Percentiles rank a stretch among this genome's conserved stretches.
Conservation (phyloP, 2,329 filamentous ascomycete genomes). For the Alternaria brassicae region DNA sequence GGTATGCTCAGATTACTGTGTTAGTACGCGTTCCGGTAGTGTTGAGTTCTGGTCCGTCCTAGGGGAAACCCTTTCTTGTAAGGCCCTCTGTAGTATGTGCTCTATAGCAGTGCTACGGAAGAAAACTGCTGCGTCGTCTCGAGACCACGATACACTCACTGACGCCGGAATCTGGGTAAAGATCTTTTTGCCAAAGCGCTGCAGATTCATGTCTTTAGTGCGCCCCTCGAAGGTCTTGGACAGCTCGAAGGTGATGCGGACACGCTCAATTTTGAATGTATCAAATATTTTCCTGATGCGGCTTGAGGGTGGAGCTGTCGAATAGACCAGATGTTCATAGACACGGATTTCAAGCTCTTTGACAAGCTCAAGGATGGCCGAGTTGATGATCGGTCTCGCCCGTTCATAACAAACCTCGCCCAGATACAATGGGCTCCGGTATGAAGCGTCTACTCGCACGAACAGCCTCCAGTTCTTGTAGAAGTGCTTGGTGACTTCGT, state of each 20-base stretch:
- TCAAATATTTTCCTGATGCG: background rate
- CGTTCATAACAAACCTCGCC: background rate
- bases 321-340: background rate
- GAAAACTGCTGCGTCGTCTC: background rate
- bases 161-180: conserved; percentile 7
- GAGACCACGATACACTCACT: conserved; percentile 5
- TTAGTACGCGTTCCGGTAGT: too few species aligned
- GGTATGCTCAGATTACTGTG: too few species aligned
- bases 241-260: background rate
- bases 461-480: conserved; percentile 23
- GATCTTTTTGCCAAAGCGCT: background rate
- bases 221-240: background rate
- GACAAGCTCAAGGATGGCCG: background rate
- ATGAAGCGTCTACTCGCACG: conserved; percentile 9
- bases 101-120: conserved; percentile 2
- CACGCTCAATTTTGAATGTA: background rate
- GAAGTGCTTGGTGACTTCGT: conserved; percentile 25
- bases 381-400: background rate
- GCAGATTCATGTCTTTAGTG: background rate
- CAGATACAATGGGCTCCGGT: background rate
- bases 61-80: conserved; percentile 8
- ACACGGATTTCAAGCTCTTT: background rate
- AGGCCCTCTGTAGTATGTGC: too few species aligned
- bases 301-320: background rate
- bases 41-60: too few species aligned